phyloP scores from a whole-genome alignment of 1,284 basidiomycete species.

The Fistulinella staudtii region DNA sequence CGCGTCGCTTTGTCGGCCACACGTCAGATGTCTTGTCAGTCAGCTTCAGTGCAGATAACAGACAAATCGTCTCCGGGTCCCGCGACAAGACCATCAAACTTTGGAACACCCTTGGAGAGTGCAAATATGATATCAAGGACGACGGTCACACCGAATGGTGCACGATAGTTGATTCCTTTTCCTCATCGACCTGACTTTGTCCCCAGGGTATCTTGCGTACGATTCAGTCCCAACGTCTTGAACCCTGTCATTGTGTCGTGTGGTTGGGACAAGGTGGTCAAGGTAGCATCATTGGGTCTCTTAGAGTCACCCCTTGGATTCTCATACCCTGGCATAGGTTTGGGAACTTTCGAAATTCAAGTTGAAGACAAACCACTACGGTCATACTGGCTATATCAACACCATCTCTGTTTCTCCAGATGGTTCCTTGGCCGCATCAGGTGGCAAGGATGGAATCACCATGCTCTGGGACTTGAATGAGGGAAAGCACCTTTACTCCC shows the following conservation, averaged over 20 bases:
- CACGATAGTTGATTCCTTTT: conserved; percentile 22
- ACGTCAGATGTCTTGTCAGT: conserved; percentile 97
- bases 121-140: conserved; percentile 99
- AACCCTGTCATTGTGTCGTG: conserved; percentile 99
- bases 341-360: conserved; percentile 99
- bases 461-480: conserved; percentile 99
- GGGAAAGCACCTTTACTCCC: conserved; percentile 99
- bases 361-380: conserved; percentile 99
- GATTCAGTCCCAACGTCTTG: conserved; percentile 97
- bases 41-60: conserved; percentile 96
- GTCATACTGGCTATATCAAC: conserved; percentile 99
- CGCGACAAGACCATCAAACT: conserved; percentile 98
- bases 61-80: conserved; percentile 98
- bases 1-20: conserved; percentile 97
- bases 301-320: conserved; percentile 40
- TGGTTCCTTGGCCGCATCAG: conserved; percentile 97
- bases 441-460: conserved; percentile 99
- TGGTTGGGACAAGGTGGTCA: conserved; percentile 99
- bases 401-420: conserved; percentile 98
- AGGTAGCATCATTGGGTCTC: conserved; percentile 74
- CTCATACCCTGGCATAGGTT: conserved; percentile 58
- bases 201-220: conserved; percentile 94
- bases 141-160: conserved; percentile 97
- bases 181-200: conserved; percentile 2
- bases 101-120: conserved; percentile 99